Conservation (phyloP, 768 basidiomycete species). For the Tricholoma hemisulphureum region DNA sequence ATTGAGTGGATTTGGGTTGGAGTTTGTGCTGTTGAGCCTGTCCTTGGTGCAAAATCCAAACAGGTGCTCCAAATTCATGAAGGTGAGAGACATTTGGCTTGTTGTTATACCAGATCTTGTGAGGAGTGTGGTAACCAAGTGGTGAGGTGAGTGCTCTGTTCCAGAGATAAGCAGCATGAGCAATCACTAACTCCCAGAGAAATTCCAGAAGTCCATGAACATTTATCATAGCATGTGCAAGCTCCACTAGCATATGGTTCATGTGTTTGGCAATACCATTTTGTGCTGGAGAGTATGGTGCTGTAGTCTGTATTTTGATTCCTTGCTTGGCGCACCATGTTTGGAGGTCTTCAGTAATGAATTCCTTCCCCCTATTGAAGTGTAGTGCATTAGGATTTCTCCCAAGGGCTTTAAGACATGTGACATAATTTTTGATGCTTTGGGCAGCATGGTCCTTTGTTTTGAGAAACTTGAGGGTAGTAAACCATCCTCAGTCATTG, state of each 20-base stretch:
- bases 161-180: slow-evolving; percentile 1
- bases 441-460: background rate
- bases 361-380: background rate
- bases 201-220: background rate
- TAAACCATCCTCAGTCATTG: background rate
- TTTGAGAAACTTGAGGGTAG: no score
- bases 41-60: background rate
- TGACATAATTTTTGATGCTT: background rate
- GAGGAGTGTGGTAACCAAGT: slow-evolving; percentile 4
- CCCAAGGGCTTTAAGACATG: background rate
- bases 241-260: background rate
- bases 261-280: slow-evolving; percentile 7
- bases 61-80: slow-evolving; percentile 1
- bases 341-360: background rate
- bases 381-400: background rate
- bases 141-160: slow-evolving; percentile 1
- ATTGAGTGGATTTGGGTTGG: background rate
- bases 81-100: slow-evolving; percentile 4
- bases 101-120: background rate
- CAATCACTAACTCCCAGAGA: slow-evolving; percentile 6
- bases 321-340: background rate
- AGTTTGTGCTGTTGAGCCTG: background rate
- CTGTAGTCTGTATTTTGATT: background rate
- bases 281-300: background rate
- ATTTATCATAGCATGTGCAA: slow-evolving; percentile 7